Percentiles rank a stretch among this genome's conserved stretches.
These are phyloP conservation scores for Dendrostoma leiphaemia DNA, from an alignment of 2,329 filamentous ascomycete genomes.

Conservation along the genomic window DNA sequence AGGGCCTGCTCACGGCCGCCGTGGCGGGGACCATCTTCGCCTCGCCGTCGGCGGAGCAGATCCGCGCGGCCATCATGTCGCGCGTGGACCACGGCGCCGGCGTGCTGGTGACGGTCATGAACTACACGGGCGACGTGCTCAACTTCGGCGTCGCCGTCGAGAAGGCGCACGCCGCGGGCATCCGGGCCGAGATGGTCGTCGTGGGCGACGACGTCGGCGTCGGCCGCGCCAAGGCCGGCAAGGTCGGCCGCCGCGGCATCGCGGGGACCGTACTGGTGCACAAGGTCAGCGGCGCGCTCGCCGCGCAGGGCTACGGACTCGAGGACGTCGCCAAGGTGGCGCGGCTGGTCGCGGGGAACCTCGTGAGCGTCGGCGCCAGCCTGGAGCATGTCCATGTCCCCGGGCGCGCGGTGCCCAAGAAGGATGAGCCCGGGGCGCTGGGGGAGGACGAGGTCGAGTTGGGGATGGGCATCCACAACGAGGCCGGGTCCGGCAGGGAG, in stretches of 20 bases:
- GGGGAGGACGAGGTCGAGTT: conserved; percentile 57
- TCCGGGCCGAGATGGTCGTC: conserved; percentile 82
- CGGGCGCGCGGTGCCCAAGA: conserved; percentile 59
- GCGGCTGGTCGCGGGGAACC: conserved; percentile 67
- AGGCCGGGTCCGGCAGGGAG: conserved; percentile 55
- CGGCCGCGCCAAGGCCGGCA: conserved; percentile 77
- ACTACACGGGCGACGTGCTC: conserved; percentile 86
- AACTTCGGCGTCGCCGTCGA: conserved; percentile 95
- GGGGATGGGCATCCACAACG: conserved; percentile 79
- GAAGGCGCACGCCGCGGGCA: conserved; percentile 78
- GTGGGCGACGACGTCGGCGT: conserved; percentile 93
- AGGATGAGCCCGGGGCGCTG: conserved; percentile 54
- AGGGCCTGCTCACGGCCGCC: conserved; percentile 74
- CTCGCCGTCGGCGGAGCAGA: conserved; percentile 73
- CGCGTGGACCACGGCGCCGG: conserved; percentile 64
- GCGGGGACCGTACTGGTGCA: conserved; percentile 89
- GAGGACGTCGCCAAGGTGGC: conserved; percentile 73
- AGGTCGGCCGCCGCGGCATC: conserved; percentile 87
- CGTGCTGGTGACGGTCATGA: conserved; percentile 90
- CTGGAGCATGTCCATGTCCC: conserved; percentile 93
- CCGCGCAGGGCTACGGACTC: conserved; percentile 65
- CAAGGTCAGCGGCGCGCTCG: conserved; percentile 84
- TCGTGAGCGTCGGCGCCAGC: conserved; percentile 82
- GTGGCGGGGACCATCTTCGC: conserved; percentile 86
- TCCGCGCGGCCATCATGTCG: conserved; percentile 71